Base-by-base conservation (phyloP, 164 flowering plant genomes). In the Magnolia kwangsiensis region DNA sequence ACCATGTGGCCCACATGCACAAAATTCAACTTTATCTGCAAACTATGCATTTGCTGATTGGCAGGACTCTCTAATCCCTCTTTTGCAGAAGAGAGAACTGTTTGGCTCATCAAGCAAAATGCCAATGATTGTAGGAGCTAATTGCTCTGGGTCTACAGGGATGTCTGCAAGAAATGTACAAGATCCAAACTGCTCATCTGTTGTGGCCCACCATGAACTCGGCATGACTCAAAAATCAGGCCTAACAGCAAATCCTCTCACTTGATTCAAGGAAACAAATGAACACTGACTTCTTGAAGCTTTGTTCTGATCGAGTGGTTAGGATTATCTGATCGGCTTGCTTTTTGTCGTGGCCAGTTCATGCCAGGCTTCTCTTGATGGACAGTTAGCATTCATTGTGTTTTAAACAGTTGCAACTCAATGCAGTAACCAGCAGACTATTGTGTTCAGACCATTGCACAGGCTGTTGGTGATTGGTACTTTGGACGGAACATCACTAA, bases 401-500 rank as follows among this genome's bases (percentile, higher is more conserved):
- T 63, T 63, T 21, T n/a, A 63, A 63, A n/a, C 21, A 16, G 3
- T 72, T 59, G 11, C 14, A 14, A 23, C 9, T 7, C 27, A 37
- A 50, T 29, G 20, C n/a, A 58, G 66, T 50, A 37, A 65, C 66
- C 3, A 2, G 19, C 29, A 27, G 19, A 50, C 51, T 11, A 55
- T 64, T 72, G 50, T 45, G 69, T 78, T 10, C 92, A 95, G 99
- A 89, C 91, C 63, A 89, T 95, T 74, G 89, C 97, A 78, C 86
- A 87, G 80, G 88, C 92, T 67, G 95, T 95, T 61, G 99, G 99
- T 0, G 92, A 92, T 79, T 95, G 98, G 99, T 93, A 91, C 76
- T 95, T 90, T 37, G 81, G 86, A 69, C 82, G 97, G 81, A 82
- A 58, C 7, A 76, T 75, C 63, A 78, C 83, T 75, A 90, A 87